Base-by-base conservation (phyloP, 805 yeast species). In the Cyberlindnera maritima region DNA sequence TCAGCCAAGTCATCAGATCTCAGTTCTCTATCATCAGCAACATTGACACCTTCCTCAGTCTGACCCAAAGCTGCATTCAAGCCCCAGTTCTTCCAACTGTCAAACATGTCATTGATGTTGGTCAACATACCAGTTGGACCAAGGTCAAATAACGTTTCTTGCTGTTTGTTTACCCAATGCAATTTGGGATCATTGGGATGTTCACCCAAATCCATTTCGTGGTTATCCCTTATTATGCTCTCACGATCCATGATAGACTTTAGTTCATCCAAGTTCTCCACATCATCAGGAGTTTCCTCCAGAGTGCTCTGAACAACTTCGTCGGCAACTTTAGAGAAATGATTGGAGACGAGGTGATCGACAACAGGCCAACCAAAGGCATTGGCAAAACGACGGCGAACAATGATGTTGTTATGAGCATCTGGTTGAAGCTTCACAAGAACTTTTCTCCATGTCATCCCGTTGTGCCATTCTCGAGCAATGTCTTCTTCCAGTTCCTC, bases 321-420 rank as follows among this genome's bases (percentile, higher is more conserved):
- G 10, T 15, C 33, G 15, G 40, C 25, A 20, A 25, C 34, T 17
- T n/a, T 4, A 4, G 43, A 20, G 62, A 87, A 87, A 67, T 87
- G 94, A 41, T 75, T 72, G 13, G 71, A 69, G 2, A 83, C 77
- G 50, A 87, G 59, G 60, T 85, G 94, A 49, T 85, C 90, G 39
- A 86, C 69, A 0, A 85, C 88, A 1, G 79, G 81, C 96, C 96
- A 87, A 1, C 96, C 95, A 64, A 81, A 86, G 0, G 92, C 94
- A 67, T 87, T 87, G 1, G 88, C 74, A 65, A 84, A 85, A 46
- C 83, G 66, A 58, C 91, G 70, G 53, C 94, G 65, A 0, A 85
- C 91, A 33, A 84, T 70, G 28, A 85, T 83, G 56, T 84, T 85
- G 55, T 85, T 85, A 58, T 85, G 92, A 0, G 91, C 89, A 65